phyloP scores from a whole-genome alignment of 495 filamentous ascomycete genomes.

The Cercophora newfieldiana region DNA sequence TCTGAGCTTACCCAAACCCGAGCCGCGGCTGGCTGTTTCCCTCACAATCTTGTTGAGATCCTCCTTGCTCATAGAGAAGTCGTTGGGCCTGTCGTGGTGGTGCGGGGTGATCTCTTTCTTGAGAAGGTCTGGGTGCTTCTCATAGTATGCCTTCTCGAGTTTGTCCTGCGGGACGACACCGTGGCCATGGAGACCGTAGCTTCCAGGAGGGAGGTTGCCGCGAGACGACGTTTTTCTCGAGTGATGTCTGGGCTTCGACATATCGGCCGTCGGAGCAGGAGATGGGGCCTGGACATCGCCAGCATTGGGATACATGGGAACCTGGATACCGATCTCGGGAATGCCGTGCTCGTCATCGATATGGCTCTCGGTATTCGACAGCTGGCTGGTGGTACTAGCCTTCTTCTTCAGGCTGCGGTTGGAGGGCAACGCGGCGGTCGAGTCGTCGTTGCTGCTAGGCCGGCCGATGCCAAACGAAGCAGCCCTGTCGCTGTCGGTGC shows the following conservation, averaged over 20 bases:
- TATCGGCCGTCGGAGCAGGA: constrained; percentile 59
- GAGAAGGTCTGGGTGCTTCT: constrained; percentile 79
- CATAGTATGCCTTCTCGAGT: constrained; percentile 84
- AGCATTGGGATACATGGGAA: constrained; percentile 91
- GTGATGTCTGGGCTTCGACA: constrained; percentile 62
- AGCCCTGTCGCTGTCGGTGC: constrained; percentile 82
- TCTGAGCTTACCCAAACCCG: constrained; percentile 59
- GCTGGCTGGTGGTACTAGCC: constrained; percentile 59
- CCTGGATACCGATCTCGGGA: constrained; percentile 83
- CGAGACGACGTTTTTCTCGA: constrained; percentile 55
- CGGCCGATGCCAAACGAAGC: constrained; percentile 79
- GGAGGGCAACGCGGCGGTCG: constrained; percentile 31
- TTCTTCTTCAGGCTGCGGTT: constrained; percentile 59
- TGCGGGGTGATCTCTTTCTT: constrained; percentile 62
- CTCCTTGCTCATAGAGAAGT: constrained; percentile 87
- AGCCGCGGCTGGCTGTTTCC: constrained; percentile 63
- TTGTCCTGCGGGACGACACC: constrained; percentile 67
- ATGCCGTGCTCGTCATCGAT: constrained; percentile 78
- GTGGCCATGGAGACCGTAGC: constrained; percentile 86
- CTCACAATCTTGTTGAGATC: constrained; percentile 89
- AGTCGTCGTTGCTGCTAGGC: constrained; percentile 51
- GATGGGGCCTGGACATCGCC: constrained; percentile 97
- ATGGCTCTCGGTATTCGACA: constrained; percentile 47
- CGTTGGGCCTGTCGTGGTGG: constrained; percentile 63
- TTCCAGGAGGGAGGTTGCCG: constrained; percentile 63